These are phyloP conservation scores for Fagus crenata DNA, from an alignment of 306 rosid species.

Conservation along the genomic window DNA sequence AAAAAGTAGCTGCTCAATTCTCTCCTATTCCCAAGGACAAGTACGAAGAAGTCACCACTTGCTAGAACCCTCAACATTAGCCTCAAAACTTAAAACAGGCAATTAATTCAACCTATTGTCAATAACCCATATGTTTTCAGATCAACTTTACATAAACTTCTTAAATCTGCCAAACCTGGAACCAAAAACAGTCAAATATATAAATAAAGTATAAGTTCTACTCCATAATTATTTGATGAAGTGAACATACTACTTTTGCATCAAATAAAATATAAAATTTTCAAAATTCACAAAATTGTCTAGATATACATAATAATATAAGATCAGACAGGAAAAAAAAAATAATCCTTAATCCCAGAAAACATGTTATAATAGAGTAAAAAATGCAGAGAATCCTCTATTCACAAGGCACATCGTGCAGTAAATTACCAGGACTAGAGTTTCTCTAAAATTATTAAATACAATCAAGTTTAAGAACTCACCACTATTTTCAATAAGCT, in stretches of 20 bases:
- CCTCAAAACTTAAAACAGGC: background rate
- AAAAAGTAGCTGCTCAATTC: background rate
- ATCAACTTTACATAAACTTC: background rate
- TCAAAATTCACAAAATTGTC: no score
- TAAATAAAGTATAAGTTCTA: background rate
- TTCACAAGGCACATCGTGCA: background rate
- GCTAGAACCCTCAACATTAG: background rate
- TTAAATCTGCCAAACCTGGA: background rate
- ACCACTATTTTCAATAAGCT: constrained; percentile 97
- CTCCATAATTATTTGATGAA: background rate
- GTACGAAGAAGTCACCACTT: background rate
- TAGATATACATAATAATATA: background rate
- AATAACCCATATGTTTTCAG: background rate
- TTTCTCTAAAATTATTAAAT: background rate
- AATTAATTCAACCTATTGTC: background rate
- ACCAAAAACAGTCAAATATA: background rate
- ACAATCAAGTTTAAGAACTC: constrained; percentile 37
- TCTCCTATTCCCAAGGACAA: background rate
- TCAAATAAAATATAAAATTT: no score
- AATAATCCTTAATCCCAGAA: background rate
- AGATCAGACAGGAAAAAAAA: background rate
- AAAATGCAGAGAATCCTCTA: no score
- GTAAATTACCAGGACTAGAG: background rate
- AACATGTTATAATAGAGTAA: background rate
- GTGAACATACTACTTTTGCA: background rate